Evolutionary conservation across 345 rosid genomes (phyloP), one percentile per base, ranked within the genome.

Genomic region (Camelina laxa): DNA sequence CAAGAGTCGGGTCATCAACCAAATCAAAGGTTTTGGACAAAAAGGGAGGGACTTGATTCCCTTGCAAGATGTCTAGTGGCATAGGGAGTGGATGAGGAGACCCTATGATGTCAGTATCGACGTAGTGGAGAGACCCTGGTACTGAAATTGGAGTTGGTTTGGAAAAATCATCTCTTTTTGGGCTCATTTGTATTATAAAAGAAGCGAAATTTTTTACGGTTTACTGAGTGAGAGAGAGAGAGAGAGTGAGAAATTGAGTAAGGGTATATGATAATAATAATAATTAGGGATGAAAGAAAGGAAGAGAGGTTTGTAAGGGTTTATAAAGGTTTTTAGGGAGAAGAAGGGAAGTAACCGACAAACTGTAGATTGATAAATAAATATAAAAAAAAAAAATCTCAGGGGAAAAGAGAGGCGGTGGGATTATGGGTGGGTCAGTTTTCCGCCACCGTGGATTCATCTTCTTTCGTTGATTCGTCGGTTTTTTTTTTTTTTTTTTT

Each of bases 21-120:
- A 95, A 84, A 74, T 95, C 97, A 62, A 83, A 92, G 2, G 99
- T 92, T 79, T 95, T 95, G 36, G 89, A 76, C 17, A 95, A 61
- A 82, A 95, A 95, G 1, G 96, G 96, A 3, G 99, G 97, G 2
- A 90, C 49, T 2, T 85, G 95, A 17, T 49, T 88, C 59, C 82
- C 90, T 19, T 85, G 96, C 27, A 90, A 73, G 60, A 81, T 62
- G 69, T 84, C 90, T 31, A 94, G 77, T 6, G 97, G 95, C 70
- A 71, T 75, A 4, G 97, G 96, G 22, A 75, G 38, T 53, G 77
- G 76, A 72, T 82, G 36, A 19, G 81, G 74, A 69, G 65, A 77
- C 45, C 67, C 71, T 14, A 76, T 12, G 54, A 73, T 12, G 54
- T 68, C 75, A 3, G 79, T 39, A 17, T 80, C 84, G 12, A 81